Evolutionary conservation across 352 stramenopile genomes (phyloP).

Genomic region (Phytophthora chlamydospora): DNA sequence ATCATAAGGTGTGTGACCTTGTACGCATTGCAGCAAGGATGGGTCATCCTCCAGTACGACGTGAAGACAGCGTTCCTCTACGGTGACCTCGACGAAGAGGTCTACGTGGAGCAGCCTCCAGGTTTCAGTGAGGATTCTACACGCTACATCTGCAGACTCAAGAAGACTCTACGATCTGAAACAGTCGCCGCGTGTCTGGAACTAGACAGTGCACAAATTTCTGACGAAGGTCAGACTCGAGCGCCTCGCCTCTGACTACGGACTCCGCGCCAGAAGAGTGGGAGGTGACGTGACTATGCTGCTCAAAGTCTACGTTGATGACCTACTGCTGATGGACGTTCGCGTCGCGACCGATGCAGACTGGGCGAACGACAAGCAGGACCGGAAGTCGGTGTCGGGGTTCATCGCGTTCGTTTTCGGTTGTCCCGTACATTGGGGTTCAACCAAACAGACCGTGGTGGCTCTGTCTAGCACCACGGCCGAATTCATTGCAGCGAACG

Average conservation of each 20-base stretch:
- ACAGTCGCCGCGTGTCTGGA: conserved; percentile 16
- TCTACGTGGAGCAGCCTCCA: conserved; percentile 7
- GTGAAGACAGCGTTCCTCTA: conserved; percentile 22
- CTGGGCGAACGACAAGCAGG: too few relatives aligned
- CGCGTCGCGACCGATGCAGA: too few relatives aligned
- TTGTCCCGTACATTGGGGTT: not conserved
- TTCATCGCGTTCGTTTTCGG: too few relatives aligned
- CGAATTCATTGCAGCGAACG: too few relatives aligned
- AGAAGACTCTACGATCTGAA: conserved; percentile 11
- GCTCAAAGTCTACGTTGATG: conserved; percentile 17
- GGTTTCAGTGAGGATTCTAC: not conserved
- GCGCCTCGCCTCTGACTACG: conserved; percentile 15
- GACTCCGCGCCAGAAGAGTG: conserved; percentile 12
- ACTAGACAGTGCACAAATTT: conserved; percentile 7
- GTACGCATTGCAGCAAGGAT: conserved; percentile 14
- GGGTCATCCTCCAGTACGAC: conserved; percentile 21
- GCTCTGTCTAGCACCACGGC: too few relatives aligned
- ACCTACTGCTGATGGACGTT: conserved; percentile 13
- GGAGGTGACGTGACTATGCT: conserved; percentile 15
- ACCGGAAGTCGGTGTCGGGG: not conserved
- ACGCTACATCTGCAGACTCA: not conserved
- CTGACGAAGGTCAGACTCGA: conserved; percentile 7
- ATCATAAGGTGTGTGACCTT: conserved; percentile 7
- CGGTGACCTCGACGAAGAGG: conserved; percentile 4
- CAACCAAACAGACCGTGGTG: conserved; percentile 1